phyloP scores from a whole-genome alignment of 1,284 basidiomycete genomes.

The Neonothopanus nambi region DNA sequence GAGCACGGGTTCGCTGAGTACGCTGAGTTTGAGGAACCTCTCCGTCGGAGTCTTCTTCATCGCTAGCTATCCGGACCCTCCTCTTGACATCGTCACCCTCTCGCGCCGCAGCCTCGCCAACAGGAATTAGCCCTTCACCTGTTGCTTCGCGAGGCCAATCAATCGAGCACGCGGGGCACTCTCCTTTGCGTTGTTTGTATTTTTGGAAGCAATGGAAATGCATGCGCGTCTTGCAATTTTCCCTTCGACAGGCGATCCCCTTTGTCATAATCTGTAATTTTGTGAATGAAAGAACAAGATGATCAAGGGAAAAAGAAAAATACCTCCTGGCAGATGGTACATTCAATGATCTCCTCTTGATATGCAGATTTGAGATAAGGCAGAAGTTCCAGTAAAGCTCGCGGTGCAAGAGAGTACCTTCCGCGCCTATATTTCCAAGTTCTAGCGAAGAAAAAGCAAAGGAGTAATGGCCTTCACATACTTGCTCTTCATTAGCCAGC shows the following conservation, averaged over 20 bases:
- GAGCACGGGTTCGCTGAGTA: conserved; percentile 30
- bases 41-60: conserved; percentile 39
- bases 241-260: conserved; percentile 63
- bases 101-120: conserved; percentile 66
- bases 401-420: conserved; percentile 75
- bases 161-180: conserved; percentile 58
- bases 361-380: conserved; percentile 77
- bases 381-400: conserved; percentile 73
- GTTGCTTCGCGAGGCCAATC: conserved; percentile 57
- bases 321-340: conserved; percentile 75
- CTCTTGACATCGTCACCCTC: conserved; percentile 58
- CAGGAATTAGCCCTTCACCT: conserved; percentile 43
- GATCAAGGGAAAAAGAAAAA: conserved; percentile 18
- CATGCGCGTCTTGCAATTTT: conserved; percentile 64
- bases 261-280: conserved; percentile 58
- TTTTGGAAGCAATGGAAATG: conserved; percentile 68
- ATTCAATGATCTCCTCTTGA: conserved; percentile 70
- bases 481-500: conserved; percentile 80
- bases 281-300: background rate
- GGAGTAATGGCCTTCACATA: conserved; percentile 36
- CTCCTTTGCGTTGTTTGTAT: conserved; percentile 39
- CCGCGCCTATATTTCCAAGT: conserved; percentile 48
- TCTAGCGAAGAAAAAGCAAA: background rate
- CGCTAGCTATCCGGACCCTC: conserved; percentile 41
- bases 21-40: conserved; percentile 28